phyloP scores from a whole-genome alignment of 805 yeast genomes.

The Maudiozyma bulderi region DNA sequence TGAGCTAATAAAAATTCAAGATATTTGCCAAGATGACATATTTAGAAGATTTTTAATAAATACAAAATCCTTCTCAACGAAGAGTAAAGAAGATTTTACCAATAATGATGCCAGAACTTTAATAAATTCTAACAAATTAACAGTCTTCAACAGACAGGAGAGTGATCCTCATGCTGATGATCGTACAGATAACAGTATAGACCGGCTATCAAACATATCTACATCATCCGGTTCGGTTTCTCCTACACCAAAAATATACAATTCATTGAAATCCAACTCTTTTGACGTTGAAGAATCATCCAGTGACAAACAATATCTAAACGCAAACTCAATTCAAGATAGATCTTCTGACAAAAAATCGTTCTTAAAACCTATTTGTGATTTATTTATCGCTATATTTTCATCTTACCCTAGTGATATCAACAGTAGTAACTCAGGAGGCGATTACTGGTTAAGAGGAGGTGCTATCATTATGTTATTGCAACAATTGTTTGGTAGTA shows the following conservation, averaged over 20 bases:
- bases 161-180: too few relatives aligned
- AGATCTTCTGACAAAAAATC: conserved; percentile 25
- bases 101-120: neutral
- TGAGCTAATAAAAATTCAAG: conserved; percentile 47
- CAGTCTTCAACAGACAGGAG: neutral
- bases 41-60: conserved; percentile 67
- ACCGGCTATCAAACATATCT: neutral
- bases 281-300: too few relatives aligned
- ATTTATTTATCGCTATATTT: conserved; percentile 60
- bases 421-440: neutral
- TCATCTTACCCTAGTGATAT: conserved; percentile 31
- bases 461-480: conserved; percentile 70
- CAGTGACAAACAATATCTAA: too few relatives aligned
- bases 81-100: neutral
- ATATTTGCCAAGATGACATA: conserved; percentile 62
- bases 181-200: neutral
- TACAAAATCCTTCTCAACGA: conserved; percentile 7
- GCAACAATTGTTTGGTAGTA: conserved; percentile 80
- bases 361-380: conserved; percentile 76
- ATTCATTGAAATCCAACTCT: too few relatives aligned
- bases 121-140: neutral
- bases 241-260: too few relatives aligned
- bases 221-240: too few relatives aligned
- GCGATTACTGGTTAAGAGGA: conserved; percentile 61
- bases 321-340: neutral